Percentiles rank a stretch among this genome's conserved stretches.
Evolutionary conservation across 1,284 basidiomycete species (phyloP).

Genomic region (Lentinus polychrous): DNA sequence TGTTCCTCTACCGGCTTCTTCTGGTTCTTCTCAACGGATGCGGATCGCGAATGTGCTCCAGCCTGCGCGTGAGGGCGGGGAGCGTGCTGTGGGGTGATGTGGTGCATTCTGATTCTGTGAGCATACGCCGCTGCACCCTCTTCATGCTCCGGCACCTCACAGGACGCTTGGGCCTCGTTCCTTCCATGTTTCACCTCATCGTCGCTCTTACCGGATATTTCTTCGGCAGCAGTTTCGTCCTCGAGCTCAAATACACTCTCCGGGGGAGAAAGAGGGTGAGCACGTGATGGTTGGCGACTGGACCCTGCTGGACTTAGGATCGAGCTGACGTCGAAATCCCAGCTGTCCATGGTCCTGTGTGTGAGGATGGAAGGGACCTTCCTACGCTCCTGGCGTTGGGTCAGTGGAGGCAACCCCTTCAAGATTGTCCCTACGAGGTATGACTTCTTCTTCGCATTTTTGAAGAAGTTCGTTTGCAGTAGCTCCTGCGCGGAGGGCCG

Average conservation of each 20-base stretch:
- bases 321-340: conserved; percentile 46
- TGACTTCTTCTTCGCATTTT: conserved; percentile 63
- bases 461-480: conserved; percentile 79
- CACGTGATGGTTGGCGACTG: conserved; percentile 14
- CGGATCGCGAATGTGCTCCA: conserved; percentile 7
- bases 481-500: conserved; percentile 77
- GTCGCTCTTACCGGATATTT: conserved; percentile 2
- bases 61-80: conserved; percentile 6
- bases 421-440: conserved; percentile 73
- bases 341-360: conserved; percentile 51
- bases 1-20: neutral
- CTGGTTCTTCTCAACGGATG: conserved; percentile 6
- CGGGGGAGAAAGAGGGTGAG: conserved; percentile 3
- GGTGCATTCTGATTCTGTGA: conserved; percentile 6
- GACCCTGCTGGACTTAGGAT: conserved; percentile 20
- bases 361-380: conserved; percentile 33
- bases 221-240: neutral
- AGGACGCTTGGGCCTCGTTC: neutral
- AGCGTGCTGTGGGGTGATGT: conserved; percentile 4
- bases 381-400: conserved; percentile 62
- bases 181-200: neutral
- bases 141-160: conserved; percentile 1
- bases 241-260: conserved; percentile 5
- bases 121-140: conserved; percentile 13
- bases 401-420: conserved; percentile 62